A percentile compares a stretch with the other conserved stretches of the same genome.
phyloP scores from a whole-genome alignment of 352 stramenopile species.

The Thalassiosira exigua region DNA sequence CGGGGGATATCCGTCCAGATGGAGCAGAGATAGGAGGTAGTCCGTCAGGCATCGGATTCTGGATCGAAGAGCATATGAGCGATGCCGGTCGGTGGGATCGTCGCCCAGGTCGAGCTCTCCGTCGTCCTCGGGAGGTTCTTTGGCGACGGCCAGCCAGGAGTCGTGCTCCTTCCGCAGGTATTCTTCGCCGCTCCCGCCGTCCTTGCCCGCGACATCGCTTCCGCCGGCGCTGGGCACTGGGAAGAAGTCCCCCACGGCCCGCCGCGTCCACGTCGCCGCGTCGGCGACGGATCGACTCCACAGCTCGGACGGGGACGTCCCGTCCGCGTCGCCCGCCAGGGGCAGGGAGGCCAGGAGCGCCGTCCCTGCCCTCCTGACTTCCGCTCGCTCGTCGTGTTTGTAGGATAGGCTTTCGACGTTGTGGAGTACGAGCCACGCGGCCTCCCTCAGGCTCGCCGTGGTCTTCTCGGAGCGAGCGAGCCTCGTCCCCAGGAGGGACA shows the following conservation, averaged over 20 bases:
- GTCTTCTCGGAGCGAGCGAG: conserved; percentile 53
- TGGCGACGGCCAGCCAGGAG: conserved; percentile 25
- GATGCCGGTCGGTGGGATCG: conserved; percentile 32
- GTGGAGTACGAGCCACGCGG: conserved; percentile 45
- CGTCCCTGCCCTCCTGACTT: conserved; percentile 48
- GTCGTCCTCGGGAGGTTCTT: conserved; percentile 3
- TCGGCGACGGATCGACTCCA: conserved; percentile 57
- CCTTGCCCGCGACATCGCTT: neutral
- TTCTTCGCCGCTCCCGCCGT: neutral
- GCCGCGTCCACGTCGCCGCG: conserved; percentile 30
- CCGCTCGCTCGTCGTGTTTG: neutral
- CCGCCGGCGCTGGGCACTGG: conserved; percentile 24
- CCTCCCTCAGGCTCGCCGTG: conserved; percentile 33
- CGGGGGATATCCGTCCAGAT: conserved; percentile 44
- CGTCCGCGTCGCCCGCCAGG: conserved; percentile 53
- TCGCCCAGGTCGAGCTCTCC: conserved; percentile 30
- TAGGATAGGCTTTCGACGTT: neutral
- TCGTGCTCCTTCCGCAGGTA: conserved; percentile 29
- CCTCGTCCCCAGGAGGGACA: conserved; percentile 67
- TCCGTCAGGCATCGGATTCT: conserved; percentile 34
- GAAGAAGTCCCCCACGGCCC: conserved; percentile 54
- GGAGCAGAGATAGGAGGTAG: conserved; percentile 40
- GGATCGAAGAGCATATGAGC: conserved; percentile 20
- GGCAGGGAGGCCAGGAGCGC: conserved; percentile 53
- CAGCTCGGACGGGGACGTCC: conserved; percentile 41